phyloP scores from a whole-genome alignment of 1,284 basidiomycete genomes.

The Cystobasidiaceae sp. region DNA sequence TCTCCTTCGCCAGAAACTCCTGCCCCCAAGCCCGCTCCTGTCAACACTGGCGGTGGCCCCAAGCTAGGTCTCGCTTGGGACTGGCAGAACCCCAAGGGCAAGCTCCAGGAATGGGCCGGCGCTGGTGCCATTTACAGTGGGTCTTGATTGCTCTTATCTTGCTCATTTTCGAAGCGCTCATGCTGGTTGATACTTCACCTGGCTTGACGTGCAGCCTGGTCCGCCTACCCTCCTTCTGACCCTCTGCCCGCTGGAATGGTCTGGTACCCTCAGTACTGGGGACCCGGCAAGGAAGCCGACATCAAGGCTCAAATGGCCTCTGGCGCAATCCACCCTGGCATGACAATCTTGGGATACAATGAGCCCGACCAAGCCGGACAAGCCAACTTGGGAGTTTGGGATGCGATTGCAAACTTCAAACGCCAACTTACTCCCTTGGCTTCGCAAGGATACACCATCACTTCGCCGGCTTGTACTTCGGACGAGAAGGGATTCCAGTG shows the following conservation, averaged over 20 bases:
- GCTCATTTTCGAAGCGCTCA: background rate
- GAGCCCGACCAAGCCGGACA: conserved; percentile 30
- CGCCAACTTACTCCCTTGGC: conserved; percentile 18
- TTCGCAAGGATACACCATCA: conserved; percentile 23
- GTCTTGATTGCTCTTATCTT: background rate
- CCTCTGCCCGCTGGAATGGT: conserved; percentile 8
- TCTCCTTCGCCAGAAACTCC: conserved; percentile 6
- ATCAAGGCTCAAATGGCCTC: conserved; percentile 20
- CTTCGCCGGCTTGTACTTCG: conserved; percentile 22
- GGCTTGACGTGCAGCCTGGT: conserved; percentile 7
- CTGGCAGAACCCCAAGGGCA: conserved; percentile 19
- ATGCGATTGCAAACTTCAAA: conserved; percentile 15
- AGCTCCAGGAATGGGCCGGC: conserved; percentile 7
- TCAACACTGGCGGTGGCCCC: background rate
- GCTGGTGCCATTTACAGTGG: conserved; percentile 13
- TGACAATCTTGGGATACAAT: conserved; percentile 31
- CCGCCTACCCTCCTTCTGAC: conserved; percentile 29
- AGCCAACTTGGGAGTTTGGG: conserved; percentile 25
- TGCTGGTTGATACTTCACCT: background rate
- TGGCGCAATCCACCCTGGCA: conserved; percentile 28
- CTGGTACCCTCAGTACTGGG: conserved; percentile 30
- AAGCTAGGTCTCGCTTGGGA: conserved; percentile 27
- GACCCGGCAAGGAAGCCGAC: conserved; percentile 26
- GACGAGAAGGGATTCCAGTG: conserved; percentile 27
- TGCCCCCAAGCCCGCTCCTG: conserved; percentile 5